phyloP scores from a whole-genome alignment of 1,284 basidiomycete species.

The Rhodotorula sp. region DNA sequence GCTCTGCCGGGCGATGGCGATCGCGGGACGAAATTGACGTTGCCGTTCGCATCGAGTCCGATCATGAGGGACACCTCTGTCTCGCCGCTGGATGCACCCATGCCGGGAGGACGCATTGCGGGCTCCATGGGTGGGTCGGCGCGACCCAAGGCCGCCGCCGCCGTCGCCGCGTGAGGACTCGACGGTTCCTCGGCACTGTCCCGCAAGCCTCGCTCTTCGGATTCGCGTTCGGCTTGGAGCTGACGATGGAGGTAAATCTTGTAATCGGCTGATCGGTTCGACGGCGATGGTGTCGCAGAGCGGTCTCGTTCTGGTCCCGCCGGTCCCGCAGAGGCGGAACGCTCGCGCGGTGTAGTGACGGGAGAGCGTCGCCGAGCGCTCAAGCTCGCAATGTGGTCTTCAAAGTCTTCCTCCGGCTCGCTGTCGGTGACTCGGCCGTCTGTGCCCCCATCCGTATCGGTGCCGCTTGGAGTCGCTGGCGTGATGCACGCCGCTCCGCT shows the following conservation, averaged over 20 bases:
- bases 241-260: background rate
- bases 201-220: background rate
- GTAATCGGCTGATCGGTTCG: background rate
- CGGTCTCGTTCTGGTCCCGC: background rate
- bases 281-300: background rate
- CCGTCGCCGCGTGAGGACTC: too few species aligned
- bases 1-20: background rate
- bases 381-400: too few species aligned
- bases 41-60: conserved; percentile 5
- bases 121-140: too few species aligned
- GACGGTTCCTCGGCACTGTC: background rate
- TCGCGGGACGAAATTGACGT: background rate
- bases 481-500: background rate
- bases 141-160: background rate
- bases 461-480: conserved; percentile 14
- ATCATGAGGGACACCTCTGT: conserved; percentile 1
- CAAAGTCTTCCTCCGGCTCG: background rate
- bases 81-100: background rate
- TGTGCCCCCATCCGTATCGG: conserved; percentile 6
- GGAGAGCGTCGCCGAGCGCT: background rate
- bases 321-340: background rate
- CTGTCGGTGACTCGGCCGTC: conserved; percentile 3
- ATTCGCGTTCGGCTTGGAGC: background rate
- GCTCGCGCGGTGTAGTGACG: background rate
- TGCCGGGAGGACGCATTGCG: too few species aligned